These are phyloP conservation scores for Pythium periplocum DNA, from an alignment of 352 stramenopile genomes.

Conservation along the genomic window DNA sequence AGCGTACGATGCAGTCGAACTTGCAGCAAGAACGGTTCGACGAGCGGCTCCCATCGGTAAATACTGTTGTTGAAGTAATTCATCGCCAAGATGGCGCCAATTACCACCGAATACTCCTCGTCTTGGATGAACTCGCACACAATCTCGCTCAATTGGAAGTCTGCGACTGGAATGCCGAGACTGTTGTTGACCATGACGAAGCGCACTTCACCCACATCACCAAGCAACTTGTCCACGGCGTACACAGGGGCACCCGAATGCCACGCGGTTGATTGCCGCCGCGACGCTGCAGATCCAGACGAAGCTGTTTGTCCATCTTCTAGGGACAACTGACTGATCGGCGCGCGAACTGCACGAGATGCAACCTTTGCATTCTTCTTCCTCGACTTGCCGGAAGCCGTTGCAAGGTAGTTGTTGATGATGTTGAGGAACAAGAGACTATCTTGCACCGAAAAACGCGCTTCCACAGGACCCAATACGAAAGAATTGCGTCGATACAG, in stretches of 20 bases:
- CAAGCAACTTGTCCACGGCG: constrained; percentile 73
- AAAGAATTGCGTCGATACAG: constrained; percentile 72
- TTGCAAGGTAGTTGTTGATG: constrained; percentile 79
- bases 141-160: constrained; percentile 85
- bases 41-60: constrained; percentile 83
- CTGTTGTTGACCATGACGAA: constrained; percentile 88
- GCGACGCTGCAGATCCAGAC: too few species aligned
- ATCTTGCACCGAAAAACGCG: constrained; percentile 84
- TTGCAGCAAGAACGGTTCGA: constrained; percentile 81
- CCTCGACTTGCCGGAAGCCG: constrained; percentile 1
- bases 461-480: constrained; percentile 75
- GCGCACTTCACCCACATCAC: constrained; percentile 77
- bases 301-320: too few species aligned
- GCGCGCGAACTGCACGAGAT: too few species aligned
- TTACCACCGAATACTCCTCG: constrained; percentile 74
- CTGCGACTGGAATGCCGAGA: constrained; percentile 78
- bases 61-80: constrained; percentile 92
- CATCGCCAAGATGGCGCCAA: constrained; percentile 73
- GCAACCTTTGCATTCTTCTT: too few species aligned
- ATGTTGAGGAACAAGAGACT: constrained; percentile 79
- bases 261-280: too few species aligned
- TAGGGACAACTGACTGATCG: too few species aligned
- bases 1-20: constrained; percentile 64
- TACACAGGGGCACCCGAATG: constrained; percentile 15
- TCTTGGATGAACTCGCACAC: constrained; percentile 86